Percentiles rank a stretch among this genome's conserved stretches.
Evolutionary conservation across 2,329 filamentous ascomycete species (phyloP).

Genomic region (Emydomyces testavorans): DNA sequence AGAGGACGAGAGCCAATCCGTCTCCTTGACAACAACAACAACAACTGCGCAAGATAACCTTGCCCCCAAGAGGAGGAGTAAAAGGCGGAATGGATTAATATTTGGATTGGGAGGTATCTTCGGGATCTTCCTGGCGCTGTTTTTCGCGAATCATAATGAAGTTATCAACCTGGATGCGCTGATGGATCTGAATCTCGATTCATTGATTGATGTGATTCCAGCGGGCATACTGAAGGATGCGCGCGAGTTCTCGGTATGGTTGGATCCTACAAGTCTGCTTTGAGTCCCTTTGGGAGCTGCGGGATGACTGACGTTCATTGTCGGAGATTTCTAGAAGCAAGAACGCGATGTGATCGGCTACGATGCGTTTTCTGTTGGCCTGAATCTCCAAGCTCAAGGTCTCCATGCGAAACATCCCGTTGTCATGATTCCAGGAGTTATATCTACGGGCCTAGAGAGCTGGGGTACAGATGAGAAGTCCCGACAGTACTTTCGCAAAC

Average conservation of each 20-base stretch:
- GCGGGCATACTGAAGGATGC: conserved; percentile 77
- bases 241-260: conserved; percentile 64
- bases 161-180: conserved; percentile 71
- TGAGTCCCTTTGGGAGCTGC: not conserved
- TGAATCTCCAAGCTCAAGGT: conserved; percentile 71
- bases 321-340: conserved; percentile 46
- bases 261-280: conserved; percentile 17
- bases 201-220: conserved; percentile 74
- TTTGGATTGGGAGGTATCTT: conserved; percentile 84
- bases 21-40: not conserved
- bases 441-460: conserved; percentile 90
- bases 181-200: conserved; percentile 65
- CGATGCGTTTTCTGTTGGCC: conserved; percentile 83
- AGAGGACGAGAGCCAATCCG: not conserved
- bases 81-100: conserved; percentile 67
- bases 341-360: conserved; percentile 83
- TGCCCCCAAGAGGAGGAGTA: conserved; percentile 39
- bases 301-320: conserved; percentile 12
- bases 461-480: conserved; percentile 85
- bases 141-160: conserved; percentile 82
- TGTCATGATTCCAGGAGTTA: conserved; percentile 95
- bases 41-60: not conserved
- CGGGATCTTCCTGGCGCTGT: conserved; percentile 74
- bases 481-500: conserved; percentile 81
- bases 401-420: conserved; percentile 73